Evolutionary conservation across 192 early-diverging fungal genomes (phyloP).

Genomic region (Spizellomyces punctatus): DNA sequence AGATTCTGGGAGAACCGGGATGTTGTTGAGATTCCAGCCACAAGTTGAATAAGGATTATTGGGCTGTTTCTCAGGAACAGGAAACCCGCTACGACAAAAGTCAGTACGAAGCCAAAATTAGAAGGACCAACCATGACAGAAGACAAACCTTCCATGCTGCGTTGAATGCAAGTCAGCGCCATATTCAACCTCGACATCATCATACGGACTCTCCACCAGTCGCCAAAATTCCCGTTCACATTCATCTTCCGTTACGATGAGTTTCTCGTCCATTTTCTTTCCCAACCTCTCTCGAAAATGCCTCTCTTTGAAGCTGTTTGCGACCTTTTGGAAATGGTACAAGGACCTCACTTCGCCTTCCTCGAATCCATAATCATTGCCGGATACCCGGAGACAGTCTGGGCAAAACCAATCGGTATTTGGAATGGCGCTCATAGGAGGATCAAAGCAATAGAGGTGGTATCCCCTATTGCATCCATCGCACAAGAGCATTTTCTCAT

Average conservation of each 20-base stretch:
- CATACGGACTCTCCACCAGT: slow-evolving; percentile 81
- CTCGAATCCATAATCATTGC: slow-evolving; percentile 93
- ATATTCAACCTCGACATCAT: slow-evolving; percentile 92
- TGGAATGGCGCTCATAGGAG: slow-evolving; percentile 62
- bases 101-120: slow-evolving; percentile 24
- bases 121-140: slow-evolving; percentile 42
- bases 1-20: slow-evolving; percentile 78
- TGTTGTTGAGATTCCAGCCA: slow-evolving; percentile 88
- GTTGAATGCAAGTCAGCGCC: slow-evolving; percentile 93
- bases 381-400: slow-evolving; percentile 72
- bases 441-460: slow-evolving; percentile 80
- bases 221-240: slow-evolving; percentile 94
- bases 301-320: slow-evolving; percentile 78
- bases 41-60: slow-evolving; percentile 66
- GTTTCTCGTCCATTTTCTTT: not conserved
- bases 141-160: slow-evolving; percentile 69
- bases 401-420: slow-evolving; percentile 84
- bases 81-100: slow-evolving; percentile 66
- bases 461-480: slow-evolving; percentile 85
- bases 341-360: slow-evolving; percentile 78
- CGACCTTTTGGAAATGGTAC: slow-evolving; percentile 74
- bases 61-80: slow-evolving; percentile 66
- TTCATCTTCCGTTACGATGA: slow-evolving; percentile 69
- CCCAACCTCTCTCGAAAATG: slow-evolving; percentile 64
- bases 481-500: slow-evolving; percentile 77